Conservation (phyloP, 2,329 filamentous ascomycete species). For the Microascus cirrosus region DNA sequence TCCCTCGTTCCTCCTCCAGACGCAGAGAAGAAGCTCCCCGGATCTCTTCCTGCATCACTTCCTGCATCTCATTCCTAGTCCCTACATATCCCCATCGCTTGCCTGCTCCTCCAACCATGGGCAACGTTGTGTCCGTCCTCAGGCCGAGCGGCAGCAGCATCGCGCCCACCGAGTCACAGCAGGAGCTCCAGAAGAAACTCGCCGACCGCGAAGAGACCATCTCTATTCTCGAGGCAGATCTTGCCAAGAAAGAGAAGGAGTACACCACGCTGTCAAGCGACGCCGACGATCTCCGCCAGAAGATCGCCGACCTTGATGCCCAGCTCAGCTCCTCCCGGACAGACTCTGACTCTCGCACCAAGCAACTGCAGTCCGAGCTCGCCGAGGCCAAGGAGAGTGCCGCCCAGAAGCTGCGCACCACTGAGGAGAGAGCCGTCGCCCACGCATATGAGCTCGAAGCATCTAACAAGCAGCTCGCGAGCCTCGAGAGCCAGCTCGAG, state of each 20-base stretch:
- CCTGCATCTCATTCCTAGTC: not conserved
- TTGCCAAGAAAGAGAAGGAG: slow-evolving; percentile 25
- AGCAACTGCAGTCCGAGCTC: slow-evolving; percentile 22
- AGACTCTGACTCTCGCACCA: slow-evolving; percentile 19
- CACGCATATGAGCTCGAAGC: slow-evolving; percentile 11
- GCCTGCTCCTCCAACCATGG: slow-evolving; percentile 14
- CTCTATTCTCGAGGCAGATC: slow-evolving; percentile 18
- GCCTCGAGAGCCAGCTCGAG: slow-evolving; percentile 8
- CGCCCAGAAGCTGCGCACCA: slow-evolving; percentile 12
- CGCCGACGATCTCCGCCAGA: slow-evolving; percentile 24
- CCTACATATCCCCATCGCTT: not conserved
- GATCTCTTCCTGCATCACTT: not conserved
- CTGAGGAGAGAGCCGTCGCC: slow-evolving; percentile 13
- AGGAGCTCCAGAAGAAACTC: slow-evolving; percentile 25
- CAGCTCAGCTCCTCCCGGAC: slow-evolving; percentile 17
- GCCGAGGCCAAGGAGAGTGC: slow-evolving; percentile 13
- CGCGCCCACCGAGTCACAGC: slow-evolving; percentile 19
- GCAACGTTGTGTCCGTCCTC: slow-evolving; percentile 27
- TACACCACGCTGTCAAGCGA: slow-evolving; percentile 20
- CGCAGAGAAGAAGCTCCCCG: not conserved
- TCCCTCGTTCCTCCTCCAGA: not conserved
- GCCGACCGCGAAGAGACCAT: slow-evolving; percentile 25
- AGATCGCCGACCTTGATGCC: slow-evolving; percentile 22
- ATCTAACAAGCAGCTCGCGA: slow-evolving; percentile 9
- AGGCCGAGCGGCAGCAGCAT: slow-evolving; percentile 13